Evolutionary conservation across 371 early-diverging fungal species (phyloP), one percentile per base, ranked within the genome.

Genomic region (Phascolomyces articulosus): DNA sequence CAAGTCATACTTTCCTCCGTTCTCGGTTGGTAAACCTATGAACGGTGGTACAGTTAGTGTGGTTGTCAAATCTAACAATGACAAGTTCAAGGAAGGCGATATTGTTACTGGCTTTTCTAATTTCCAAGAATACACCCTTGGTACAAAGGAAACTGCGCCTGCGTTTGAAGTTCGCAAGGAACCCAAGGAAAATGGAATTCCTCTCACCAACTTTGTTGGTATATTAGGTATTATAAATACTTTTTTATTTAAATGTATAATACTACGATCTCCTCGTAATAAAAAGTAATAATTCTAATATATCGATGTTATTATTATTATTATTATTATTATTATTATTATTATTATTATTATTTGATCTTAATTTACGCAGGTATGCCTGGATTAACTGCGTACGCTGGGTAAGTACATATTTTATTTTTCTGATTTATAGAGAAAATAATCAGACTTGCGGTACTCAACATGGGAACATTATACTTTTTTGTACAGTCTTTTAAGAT

Each of bases 81-180:
- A 73, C 28, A 74, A 80, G 26, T 87, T 81, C 71, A 83, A 80
- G 41, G 85, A 74, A 15, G 90, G 88, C 54, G 87, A 90, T 65
- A 61, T 85, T 53, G 87, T 92, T 27, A 88, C 85, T 16, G 60
- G 73, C 24, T 66, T 83, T 28, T 80, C 82, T n/a, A 49, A 31
- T 11, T 91, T 89, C 84, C 85, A 81, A 51, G 77, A 87, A 31
- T 86, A 87, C 58, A 69, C 73, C 1, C 48, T 65, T 11, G 75
- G 82, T 13, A 24, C 73, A 23, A 68, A 68, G 0, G 78, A 63
- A 2, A 63, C 60, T 16, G 56, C 34, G 2, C 16, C 49, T 8
- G 63, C 75, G 64, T 62, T 70, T 63, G 40, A 68, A 31, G 70
- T 74, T 53, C 65, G 75, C 54, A 68, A 83, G 66, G 79, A 72